Base-by-base conservation (phyloP, 345 rosid species). In the Eutrema yunnanense region DNA sequence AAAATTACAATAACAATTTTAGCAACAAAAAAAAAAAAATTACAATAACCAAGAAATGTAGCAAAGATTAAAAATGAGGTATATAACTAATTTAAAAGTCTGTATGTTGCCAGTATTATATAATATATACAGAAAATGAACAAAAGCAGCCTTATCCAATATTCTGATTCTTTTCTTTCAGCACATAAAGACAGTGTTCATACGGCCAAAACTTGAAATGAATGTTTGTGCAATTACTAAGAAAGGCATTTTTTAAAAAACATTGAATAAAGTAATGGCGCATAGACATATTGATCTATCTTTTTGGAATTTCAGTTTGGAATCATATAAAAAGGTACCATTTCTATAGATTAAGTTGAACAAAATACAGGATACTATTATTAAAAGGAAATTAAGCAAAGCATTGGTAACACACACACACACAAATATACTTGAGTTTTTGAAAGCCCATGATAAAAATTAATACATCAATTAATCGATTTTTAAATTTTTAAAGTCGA, bases 121-220 rank as follows among this genome's bases (percentile, higher is more conserved):
- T 10, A 14, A 46, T 22, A 32, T 72, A 44, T 47, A 55, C 0
- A 37, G 43, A 65, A 19, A 38, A 30, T 46, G 41, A 34, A 56
- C 42, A 73, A 22, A 57, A 47, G 60, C 50, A 60, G 30, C 26
- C 73, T 68, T 52, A 75, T 68, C 79, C 26, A 52, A 61, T 68
- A 75, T 75, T 67, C 73, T 27, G 73, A 75, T 68, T 68, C 64
- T 44, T 60, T 44, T 12, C 64, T 61, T 75, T 75, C 49, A 61
- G 33, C 47, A 54, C 55, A 40, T 68, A 75, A 68, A 68, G 74
- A 68, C 73, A 68, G 34, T 61, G 64, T 68, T 62, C 74, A 74
- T 53, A 61, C 57, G 42, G 55, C 73, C 57, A 75, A 53, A 44
- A 36, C 1, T 40, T 55, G 60, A 33, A 40, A 19, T 66, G 6